Evolutionary conservation across 148 eudicot species (phyloP).

Genomic region (Rhododendron williamsianum): DNA sequence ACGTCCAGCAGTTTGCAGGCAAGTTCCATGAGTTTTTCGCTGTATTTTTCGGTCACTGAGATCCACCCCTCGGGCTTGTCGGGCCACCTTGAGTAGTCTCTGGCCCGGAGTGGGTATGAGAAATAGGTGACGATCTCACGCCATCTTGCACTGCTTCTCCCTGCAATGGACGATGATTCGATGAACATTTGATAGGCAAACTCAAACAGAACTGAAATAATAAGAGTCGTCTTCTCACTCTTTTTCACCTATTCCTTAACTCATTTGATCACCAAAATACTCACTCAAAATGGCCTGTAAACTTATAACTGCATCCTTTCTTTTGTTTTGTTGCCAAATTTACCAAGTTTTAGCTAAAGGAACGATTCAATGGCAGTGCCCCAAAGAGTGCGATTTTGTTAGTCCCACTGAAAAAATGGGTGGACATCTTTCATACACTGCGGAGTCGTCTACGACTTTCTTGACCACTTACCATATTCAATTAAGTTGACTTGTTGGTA

Average conservation of each 20-base stretch:
- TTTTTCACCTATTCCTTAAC: neutral
- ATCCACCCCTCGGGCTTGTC: slow-evolving; percentile 86
- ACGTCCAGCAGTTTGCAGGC: slow-evolving; percentile 74
- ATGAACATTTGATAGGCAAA: neutral
- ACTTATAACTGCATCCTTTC: neutral
- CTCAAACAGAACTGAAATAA: neutral
- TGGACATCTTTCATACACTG: too few relatives aligned
- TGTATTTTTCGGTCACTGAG: slow-evolving; percentile 54
- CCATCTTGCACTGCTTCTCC: slow-evolving; percentile 88
- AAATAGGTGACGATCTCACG: slow-evolving; percentile 83
- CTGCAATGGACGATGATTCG: slow-evolving; percentile 19
- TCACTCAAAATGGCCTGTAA: neutral
- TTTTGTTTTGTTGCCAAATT: neutral
- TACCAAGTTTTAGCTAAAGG: too few relatives aligned
- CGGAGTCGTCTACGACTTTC: too few relatives aligned
- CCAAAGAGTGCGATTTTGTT: too few relatives aligned
- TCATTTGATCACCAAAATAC: neutral
- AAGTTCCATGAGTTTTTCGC: slow-evolving; percentile 61
- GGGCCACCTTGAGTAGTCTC: slow-evolving; percentile 95
- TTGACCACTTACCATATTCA: too few relatives aligned
- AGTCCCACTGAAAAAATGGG: too few relatives aligned
- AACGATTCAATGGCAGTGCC: too few relatives aligned
- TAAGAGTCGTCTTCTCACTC: neutral
- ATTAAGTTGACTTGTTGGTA: too few relatives aligned
- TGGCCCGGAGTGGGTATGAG: slow-evolving; percentile 57